phyloP scores from a whole-genome alignment of 306 rosid species.

The Dalbergia cochinchinensis region DNA sequence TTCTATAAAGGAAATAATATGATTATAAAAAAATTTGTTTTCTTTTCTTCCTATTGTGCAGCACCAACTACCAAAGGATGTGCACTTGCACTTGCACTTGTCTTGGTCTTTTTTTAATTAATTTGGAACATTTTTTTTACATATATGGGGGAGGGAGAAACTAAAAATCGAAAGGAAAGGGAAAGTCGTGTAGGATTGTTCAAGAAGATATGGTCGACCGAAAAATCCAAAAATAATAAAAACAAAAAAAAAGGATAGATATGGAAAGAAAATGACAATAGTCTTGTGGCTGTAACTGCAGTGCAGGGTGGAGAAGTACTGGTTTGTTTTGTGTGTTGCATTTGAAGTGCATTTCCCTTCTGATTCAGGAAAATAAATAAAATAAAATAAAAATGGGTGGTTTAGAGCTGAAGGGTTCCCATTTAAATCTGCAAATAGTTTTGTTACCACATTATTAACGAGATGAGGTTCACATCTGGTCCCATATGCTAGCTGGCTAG shows the following conservation, averaged over 20 bases:
- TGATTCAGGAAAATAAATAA: neutral
- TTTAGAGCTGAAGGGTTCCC: neutral
- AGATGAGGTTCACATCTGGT: neutral
- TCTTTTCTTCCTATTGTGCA: slow-evolving; percentile 15
- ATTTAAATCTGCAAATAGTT: slow-evolving; percentile 26
- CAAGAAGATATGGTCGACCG: neutral
- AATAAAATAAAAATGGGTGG: slow-evolving; percentile 9
- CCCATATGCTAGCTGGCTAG: neutral
- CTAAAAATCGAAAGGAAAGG: slow-evolving; percentile 9
- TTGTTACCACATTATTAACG: neutral
- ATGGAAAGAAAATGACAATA: slow-evolving; percentile 12
- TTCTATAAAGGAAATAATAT: slow-evolving; percentile 25
- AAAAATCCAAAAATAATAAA: neutral
- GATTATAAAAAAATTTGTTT: neutral
- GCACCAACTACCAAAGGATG: slow-evolving; percentile 43
- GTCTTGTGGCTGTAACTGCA: slow-evolving; percentile 20
- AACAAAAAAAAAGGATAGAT: neutral
- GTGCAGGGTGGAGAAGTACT: neutral
- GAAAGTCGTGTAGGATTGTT: slow-evolving; percentile 16
- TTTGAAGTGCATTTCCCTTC: slow-evolving; percentile 9
- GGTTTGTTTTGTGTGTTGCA: slow-evolving; percentile 34
- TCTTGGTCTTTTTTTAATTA: slow-evolving; percentile 23
- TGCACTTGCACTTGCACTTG: slow-evolving; percentile 45
- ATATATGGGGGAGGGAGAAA: neutral
- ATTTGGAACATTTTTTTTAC: neutral